A percentile compares a stretch with the other conserved stretches of the same genome.
These are phyloP conservation scores for Aurantiochytrium sp. DNA, from an alignment of 108 stramenopile species.

Conservation along the genomic window DNA sequence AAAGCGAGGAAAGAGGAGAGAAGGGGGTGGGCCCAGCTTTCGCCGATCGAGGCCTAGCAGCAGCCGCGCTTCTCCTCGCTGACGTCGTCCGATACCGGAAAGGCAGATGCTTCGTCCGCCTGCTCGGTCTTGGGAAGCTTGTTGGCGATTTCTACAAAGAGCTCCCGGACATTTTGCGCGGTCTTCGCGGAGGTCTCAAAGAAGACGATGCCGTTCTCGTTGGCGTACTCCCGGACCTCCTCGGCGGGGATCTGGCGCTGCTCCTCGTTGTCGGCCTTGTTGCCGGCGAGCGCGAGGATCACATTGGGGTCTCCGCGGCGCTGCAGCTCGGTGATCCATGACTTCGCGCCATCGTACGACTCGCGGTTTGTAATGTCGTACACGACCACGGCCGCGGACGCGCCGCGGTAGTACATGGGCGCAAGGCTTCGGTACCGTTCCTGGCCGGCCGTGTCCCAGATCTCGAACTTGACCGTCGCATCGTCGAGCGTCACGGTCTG, in stretches of 20 bases:
- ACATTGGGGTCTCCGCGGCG: constrained; percentile 93
- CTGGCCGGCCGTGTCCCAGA: constrained; percentile 95
- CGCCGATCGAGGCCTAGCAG: no score
- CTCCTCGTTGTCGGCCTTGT: constrained; percentile 82
- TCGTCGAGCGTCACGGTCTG: constrained; percentile 30
- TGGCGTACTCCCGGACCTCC: constrained; percentile 45
- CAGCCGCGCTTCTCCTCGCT: constrained; percentile 15
- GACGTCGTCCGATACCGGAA: neutral
- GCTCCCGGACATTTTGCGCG: constrained; percentile 23
- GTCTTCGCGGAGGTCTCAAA: constrained; percentile 36
- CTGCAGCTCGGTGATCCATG: constrained; percentile 97
- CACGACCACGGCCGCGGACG: constrained; percentile 84
- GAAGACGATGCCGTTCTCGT: constrained; percentile 1
- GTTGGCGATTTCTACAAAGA: constrained; percentile 20
- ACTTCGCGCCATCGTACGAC: constrained; percentile 92
- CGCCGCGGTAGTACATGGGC: constrained; percentile 84
- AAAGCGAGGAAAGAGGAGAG: no score
- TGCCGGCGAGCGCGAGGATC: constrained; percentile 94
- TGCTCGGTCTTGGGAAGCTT: constrained; percentile 4
- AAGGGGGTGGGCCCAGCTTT: no score
- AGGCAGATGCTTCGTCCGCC: neutral
- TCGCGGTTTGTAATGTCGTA: constrained; percentile 94
- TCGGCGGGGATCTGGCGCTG: constrained; percentile 68
- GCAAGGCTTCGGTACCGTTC: constrained; percentile 71
- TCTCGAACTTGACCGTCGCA: constrained; percentile 91